Base-by-base conservation (phyloP, 371 early-diverging fungal genomes). In the Apophysomyces trapeziformis region DNA sequence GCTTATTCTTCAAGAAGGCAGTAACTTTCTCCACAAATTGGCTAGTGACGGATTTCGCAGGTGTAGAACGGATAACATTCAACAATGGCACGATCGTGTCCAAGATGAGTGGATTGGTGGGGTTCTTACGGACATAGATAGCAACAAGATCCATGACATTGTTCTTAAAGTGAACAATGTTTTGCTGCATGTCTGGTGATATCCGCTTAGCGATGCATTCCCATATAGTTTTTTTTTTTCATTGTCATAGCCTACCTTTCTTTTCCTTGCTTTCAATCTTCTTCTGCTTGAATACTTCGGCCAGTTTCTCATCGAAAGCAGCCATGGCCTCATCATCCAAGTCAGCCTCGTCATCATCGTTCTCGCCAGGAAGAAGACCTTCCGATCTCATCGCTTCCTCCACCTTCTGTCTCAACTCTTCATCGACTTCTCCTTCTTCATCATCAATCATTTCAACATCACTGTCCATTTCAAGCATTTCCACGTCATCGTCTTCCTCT, bases 241-340 rank as follows among this genome's bases (percentile, higher is more conserved):
- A 44, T 56, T 35, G 7, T 65, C 69, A 2, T 58, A 13, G 41
- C 13, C 13, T 66, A 71, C 70, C 67, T 21, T 71, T 82, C 75
- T 82, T 83, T 66, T 90, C 89, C 43, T 83, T 73, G 75, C 89
- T 89, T 43, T 80, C 88, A 37, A 82, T 69, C 84, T 92, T 92
- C 74, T 90, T 83, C 70, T 89, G 87, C 77, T 88, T 92, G 76
- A 97, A 97, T 44, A 96, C 93, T 71, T 92, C 95, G 9, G 90
- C 90, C 61, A 97, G 78, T 75, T 96, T 96, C 50, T 89, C 90
- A 74, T 97, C 98, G 78, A 95, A 96, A 9, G 85, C 90, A 65
- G 81, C 89, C 98, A 97, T 97, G 60, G 94, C 89, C 63, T 95
- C 95, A 71, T 97, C 98, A 65, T 90, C 92, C 59, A 93, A 73